A percentile compares a stretch with the other conserved stretches of the same genome.
phyloP scores from a whole-genome alignment of 2,329 filamentous ascomycete species.

The Ophiostoma montium region DNA sequence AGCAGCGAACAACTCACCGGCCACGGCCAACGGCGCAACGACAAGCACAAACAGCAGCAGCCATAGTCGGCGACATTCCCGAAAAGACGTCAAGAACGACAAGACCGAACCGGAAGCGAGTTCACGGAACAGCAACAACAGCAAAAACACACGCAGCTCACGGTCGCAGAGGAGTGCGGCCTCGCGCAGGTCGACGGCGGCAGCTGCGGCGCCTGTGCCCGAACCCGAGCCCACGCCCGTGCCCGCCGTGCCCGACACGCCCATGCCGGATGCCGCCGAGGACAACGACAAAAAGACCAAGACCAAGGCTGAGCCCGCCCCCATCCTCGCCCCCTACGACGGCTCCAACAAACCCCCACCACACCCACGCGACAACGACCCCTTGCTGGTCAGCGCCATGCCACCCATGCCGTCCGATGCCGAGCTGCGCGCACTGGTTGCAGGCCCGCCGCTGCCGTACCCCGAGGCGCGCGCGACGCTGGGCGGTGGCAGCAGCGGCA shows the following conservation, averaged over 20 bases:
- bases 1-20: too few relatives aligned
- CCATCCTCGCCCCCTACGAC: conserved; percentile 22
- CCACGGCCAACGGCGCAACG: too few relatives aligned
- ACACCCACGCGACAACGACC: conserved; percentile 38
- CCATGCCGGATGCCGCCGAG: conserved; percentile 26
- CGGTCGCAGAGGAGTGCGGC: background rate
- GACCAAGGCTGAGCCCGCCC: background rate
- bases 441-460: conserved; percentile 52
- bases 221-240: background rate
- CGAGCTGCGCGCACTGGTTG: conserved; percentile 50
- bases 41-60: background rate
- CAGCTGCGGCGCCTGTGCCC: background rate
- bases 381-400: conserved; percentile 43
- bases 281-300: background rate
- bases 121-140: background rate
- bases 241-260: conserved; percentile 18
- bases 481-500: background rate
- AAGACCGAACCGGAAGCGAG: background rate
- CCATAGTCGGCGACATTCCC: background rate
- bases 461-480: conserved; percentile 31
- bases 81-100: conserved; percentile 5
- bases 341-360: conserved; percentile 20
- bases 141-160: background rate
- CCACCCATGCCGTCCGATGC: conserved; percentile 43
- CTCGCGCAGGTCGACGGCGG: background rate